A percentile compares a stretch with the other conserved stretches of the same genome.
Conservation (phyloP, 129 eudicot genomes). For the sunflower (Helianthus annuus) region HanXRQr2.0-SUNRISE NC_035435.2:91461020-91461519, state of each 20-base stretch:
- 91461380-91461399: no score
- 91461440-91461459: constrained; percentile 96
- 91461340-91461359: constrained; percentile 70
- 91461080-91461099: no score
- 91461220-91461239: constrained; percentile 66
- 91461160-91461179: constrained; percentile 68
- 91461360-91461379: no score
- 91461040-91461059: no score
- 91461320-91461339: constrained; percentile 73
- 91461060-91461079: no score
- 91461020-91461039: no score
- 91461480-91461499: constrained; percentile 81
- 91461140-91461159: constrained; percentile 57
- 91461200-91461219: constrained; percentile 45
- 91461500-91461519: constrained; percentile 61
- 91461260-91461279: constrained; percentile 76
- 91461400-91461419: no score
- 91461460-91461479: constrained; percentile 89
- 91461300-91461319: constrained; percentile 57
- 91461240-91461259: no score
- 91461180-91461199: constrained; percentile 65
- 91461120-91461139: constrained; percentile 62
- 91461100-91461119: no score
- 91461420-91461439: no score
- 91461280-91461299: constrained; percentile 69